Percentiles rank a stretch among this genome's conserved stretches.
These are phyloP conservation scores for Blastocystis sp. DNA, from an alignment of 352 stramenopile genomes.

Conservation along the genomic window DNA sequence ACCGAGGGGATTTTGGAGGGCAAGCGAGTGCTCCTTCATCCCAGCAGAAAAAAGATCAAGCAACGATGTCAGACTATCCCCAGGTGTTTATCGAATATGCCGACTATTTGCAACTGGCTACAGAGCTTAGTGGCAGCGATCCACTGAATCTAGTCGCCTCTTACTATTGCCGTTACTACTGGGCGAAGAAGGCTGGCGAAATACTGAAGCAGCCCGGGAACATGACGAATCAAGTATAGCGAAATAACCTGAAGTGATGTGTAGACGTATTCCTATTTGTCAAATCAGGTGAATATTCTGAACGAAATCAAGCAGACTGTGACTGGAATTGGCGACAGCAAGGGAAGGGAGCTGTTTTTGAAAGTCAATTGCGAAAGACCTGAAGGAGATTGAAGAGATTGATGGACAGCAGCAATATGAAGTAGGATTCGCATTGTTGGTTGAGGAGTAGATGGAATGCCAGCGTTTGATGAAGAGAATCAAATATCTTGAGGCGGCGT, in stretches of 20 bases:
- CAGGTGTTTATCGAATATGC: not conserved
- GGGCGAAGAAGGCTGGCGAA: constrained; percentile 20
- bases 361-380: constrained; percentile 1
- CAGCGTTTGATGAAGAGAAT: not conserved
- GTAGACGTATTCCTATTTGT: not conserved
- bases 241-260: not conserved
- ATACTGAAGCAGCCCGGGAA: not conserved
- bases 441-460: not conserved
- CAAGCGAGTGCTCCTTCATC: not conserved
- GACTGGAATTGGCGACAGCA: not conserved
- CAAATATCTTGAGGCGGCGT: not conserved
- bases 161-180: constrained; percentile 19
- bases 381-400: not conserved
- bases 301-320: not conserved
- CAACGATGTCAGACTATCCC: constrained; percentile 34
- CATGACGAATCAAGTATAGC: not conserved
- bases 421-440: not conserved
- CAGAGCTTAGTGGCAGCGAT: not conserved
- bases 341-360: not conserved
- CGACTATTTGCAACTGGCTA: not conserved
- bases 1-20: not conserved
- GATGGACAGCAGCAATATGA: not conserved
- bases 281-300: not conserved
- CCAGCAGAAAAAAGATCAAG: not conserved
- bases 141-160: not conserved